phyloP scores from a whole-genome alignment of 495 filamentous ascomycete genomes.

The Neurospora sp. region DNA sequence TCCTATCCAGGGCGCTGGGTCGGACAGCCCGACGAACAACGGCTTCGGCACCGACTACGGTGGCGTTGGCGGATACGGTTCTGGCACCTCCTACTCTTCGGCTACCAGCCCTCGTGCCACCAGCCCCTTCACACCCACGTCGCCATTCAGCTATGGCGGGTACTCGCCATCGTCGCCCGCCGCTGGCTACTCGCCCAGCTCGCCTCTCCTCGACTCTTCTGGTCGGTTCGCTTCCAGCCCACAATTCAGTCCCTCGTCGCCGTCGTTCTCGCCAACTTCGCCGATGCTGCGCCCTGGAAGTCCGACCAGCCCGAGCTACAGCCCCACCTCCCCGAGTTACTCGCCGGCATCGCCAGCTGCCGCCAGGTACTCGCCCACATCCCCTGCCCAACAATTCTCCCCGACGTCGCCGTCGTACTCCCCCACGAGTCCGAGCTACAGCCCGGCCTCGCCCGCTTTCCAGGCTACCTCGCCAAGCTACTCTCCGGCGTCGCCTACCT shows the following conservation, averaged over 20 bases:
- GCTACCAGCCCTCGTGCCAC: constrained; percentile 63
- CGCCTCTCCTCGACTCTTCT: constrained; percentile 49
- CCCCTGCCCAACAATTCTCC: constrained; percentile 41
- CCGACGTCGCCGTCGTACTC: constrained; percentile 63
- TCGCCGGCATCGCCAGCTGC: constrained; percentile 60
- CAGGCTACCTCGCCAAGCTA: constrained; percentile 53
- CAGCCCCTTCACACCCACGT: constrained; percentile 73
- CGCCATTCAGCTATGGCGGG: constrained; percentile 51
- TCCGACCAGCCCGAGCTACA: constrained; percentile 59
- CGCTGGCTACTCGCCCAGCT: constrained; percentile 65
- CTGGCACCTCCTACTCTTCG: constrained; percentile 48
- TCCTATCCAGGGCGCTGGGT: constrained; percentile 68
- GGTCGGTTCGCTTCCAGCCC: constrained; percentile 60
- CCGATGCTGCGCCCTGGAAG: constrained; percentile 53
- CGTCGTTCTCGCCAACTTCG: constrained; percentile 77
- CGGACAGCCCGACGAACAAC: constrained; percentile 51
- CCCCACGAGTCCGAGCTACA: constrained; percentile 48
- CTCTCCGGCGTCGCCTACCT: constrained; percentile 62
- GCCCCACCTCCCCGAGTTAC: constrained; percentile 75
- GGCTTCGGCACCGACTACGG: constrained; percentile 56
- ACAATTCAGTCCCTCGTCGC: constrained; percentile 62
- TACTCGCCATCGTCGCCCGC: constrained; percentile 59
- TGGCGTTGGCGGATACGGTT: constrained; percentile 23
- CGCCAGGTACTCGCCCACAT: constrained; percentile 51
- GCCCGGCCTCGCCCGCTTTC: constrained; percentile 55